phyloP scores from a whole-genome alignment of 148 eudicot genomes.

The Silene conica region DNA sequence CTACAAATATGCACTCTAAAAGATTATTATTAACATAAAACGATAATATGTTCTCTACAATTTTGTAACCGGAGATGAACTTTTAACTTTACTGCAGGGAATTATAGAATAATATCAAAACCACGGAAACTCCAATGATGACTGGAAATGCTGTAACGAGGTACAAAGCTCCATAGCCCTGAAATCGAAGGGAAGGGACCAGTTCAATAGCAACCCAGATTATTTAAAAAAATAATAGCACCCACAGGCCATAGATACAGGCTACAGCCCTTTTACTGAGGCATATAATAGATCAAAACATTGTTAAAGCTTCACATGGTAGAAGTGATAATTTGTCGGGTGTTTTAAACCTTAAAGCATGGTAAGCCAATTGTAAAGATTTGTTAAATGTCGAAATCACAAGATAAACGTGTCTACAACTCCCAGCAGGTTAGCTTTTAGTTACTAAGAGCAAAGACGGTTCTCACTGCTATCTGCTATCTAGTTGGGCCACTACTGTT shows the following conservation, averaged over 20 bases:
- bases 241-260: no score
- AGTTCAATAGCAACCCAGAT: no score
- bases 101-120: slow-evolving; percentile 73
- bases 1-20: no score
- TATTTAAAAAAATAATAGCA: not conserved
- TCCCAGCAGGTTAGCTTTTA: not conserved
- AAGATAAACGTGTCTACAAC: not conserved
- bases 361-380: not conserved
- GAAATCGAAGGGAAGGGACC: slow-evolving; percentile 20
- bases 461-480: no score
- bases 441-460: not conserved
- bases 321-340: not conserved
- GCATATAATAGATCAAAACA: not conserved
- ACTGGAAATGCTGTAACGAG: slow-evolving; percentile 75
- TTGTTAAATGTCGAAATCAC: not conserved
- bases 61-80: not conserved
- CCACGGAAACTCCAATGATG: slow-evolving; percentile 80
- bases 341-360: not conserved
- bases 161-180: slow-evolving; percentile 88
- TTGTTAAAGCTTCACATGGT: not conserved
- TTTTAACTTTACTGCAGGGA: slow-evolving; percentile 50
- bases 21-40: not conserved
- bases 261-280: not conserved
- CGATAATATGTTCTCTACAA: not conserved
- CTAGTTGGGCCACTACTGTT: no score